A percentile compares a stretch with the other conserved stretches of the same genome.
Conservation (phyloP, 257 asterid genomes). For the Nyctanthes arbortristis region DNA sequence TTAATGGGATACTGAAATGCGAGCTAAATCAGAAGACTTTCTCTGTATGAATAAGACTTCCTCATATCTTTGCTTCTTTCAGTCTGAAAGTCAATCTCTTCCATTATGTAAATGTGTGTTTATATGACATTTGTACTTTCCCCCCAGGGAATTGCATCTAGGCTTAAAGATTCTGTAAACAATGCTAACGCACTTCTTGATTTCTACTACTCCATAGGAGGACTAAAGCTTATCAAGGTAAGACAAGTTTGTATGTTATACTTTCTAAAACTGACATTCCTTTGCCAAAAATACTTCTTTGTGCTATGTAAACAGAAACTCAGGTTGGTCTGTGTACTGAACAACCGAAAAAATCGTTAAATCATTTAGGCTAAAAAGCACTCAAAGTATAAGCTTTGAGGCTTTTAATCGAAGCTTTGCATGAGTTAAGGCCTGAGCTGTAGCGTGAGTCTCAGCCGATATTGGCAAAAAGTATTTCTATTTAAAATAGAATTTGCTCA, state of each 20-base stretch:
- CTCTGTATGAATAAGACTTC: constrained; percentile 43
- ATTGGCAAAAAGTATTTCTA: no score
- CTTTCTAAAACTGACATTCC: background rate
- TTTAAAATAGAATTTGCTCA: no score
- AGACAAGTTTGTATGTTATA: background rate
- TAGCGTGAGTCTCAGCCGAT: no score
- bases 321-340: background rate
- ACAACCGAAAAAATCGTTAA: background rate
- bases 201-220: constrained; percentile 68
- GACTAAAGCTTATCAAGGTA: constrained; percentile 79
- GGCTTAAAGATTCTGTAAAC: constrained; percentile 54
- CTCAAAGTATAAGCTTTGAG: background rate
- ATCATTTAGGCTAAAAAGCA: background rate
- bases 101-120: constrained; percentile 11
- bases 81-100: background rate
- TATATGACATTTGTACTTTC: constrained; percentile 7
- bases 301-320: background rate
- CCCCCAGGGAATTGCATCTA: constrained; percentile 61
- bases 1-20: constrained; percentile 70
- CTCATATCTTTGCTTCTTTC: constrained; percentile 7
- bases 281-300: background rate
- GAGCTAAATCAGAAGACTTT: constrained; percentile 54
- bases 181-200: constrained; percentile 69
- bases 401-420: background rate
- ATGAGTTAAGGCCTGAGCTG: background rate